A percentile compares a stretch with the other conserved stretches of the same genome.
These are phyloP conservation scores for Syzygium grande DNA, from an alignment of 345 rosid species.

Conservation along the genomic window DNA sequence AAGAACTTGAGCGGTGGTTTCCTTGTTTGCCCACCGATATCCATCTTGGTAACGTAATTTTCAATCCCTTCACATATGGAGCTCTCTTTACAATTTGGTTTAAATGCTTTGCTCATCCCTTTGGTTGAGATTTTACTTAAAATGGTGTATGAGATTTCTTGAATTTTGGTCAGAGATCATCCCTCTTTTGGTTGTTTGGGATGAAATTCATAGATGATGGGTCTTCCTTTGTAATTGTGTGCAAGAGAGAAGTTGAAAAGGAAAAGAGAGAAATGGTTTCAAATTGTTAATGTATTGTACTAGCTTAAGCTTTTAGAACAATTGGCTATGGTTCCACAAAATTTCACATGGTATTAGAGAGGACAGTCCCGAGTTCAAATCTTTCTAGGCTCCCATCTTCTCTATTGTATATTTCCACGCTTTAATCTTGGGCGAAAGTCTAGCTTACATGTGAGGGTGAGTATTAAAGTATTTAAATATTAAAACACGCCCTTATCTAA, in stretches of 20 bases:
- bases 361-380: background rate
- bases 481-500: background rate
- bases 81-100: background rate
- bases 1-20: conserved; percentile 94
- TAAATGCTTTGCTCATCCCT: background rate
- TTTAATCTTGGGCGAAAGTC: background rate
- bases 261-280: background rate
- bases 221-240: background rate
- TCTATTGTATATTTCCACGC: background rate
- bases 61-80: background rate
- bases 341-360: background rate
- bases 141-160: background rate
- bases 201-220: background rate
- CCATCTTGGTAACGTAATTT: conserved; percentile 60
- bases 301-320: background rate
- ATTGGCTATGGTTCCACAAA: background rate
- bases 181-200: background rate
- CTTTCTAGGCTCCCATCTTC: background rate
- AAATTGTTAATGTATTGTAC: background rate
- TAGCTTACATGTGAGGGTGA: background rate
- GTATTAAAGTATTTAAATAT: background rate
- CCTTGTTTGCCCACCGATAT: conserved; percentile 89
- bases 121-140: background rate
- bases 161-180: background rate
- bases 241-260: background rate